These are phyloP conservation scores for Hordeum vulgare DNA, from an alignment of 176 grass and related monocot species.

Conservation along the genomic window MorexV3_pseudomolecules_assembly NC_058524.1:5416968-5417467, in stretches of 20 bases:
- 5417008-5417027: background rate
- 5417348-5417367: background rate
- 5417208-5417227: no score
- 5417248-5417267: background rate
- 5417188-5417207: background rate
- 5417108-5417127: background rate
- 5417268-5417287: background rate
- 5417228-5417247: no score
- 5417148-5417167: accelerated
- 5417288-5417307: background rate
- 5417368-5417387: background rate
- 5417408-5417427: background rate
- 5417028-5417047: background rate
- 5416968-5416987: accelerated
- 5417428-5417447: no score
- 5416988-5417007: accelerated
- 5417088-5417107: no score
- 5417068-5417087: background rate
- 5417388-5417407: background rate
- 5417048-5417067: conserved; percentile 4
- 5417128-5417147: background rate
- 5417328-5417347: background rate
- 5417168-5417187: background rate
- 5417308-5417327: background rate
- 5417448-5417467: background rate